Evolutionary conservation across 2,329 filamentous ascomycete species (phyloP).

Genomic region (Aureobasidium lini): DNA sequence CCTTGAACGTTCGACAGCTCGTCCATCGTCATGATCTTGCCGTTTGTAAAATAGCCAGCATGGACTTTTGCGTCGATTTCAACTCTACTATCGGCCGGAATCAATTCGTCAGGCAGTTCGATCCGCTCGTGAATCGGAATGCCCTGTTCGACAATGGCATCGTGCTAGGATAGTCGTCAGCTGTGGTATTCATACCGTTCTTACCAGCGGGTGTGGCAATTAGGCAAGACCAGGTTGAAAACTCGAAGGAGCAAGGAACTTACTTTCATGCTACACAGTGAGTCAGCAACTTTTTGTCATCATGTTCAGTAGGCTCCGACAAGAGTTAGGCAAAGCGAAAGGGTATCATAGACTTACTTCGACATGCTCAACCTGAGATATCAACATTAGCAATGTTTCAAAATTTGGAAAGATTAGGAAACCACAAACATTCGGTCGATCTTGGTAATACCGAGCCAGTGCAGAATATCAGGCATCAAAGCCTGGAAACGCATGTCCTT

Average conservation of each 20-base stretch:
- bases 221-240: neutral
- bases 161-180: slow-evolving; percentile 67
- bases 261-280: slow-evolving; percentile 3
- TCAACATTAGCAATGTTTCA: neutral
- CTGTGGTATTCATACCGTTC: slow-evolving; percentile 28
- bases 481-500: slow-evolving; percentile 97
- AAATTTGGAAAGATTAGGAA: neutral
- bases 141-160: slow-evolving; percentile 77
- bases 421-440: slow-evolving; percentile 73
- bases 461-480: slow-evolving; percentile 84
- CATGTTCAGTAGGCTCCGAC: neutral
- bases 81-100: slow-evolving; percentile 89
- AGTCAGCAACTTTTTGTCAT: neutral
- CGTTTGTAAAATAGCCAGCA: slow-evolving; percentile 79
- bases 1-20: slow-evolving; percentile 82
- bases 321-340: neutral
- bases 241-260: neutral
- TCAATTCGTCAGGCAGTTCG: slow-evolving; percentile 87
- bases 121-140: slow-evolving; percentile 85
- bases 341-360: slow-evolving; percentile 52
- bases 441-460: slow-evolving; percentile 97
- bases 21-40: slow-evolving; percentile 79
- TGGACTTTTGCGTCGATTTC: slow-evolving; percentile 99
- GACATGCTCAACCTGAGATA: slow-evolving; percentile 69
- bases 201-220: neutral